Evolutionary conservation across 2,329 filamentous ascomycete species (phyloP), one percentile per base, ranked within the genome.

Genomic region (Pseudogymnoascus sp.): DNA sequence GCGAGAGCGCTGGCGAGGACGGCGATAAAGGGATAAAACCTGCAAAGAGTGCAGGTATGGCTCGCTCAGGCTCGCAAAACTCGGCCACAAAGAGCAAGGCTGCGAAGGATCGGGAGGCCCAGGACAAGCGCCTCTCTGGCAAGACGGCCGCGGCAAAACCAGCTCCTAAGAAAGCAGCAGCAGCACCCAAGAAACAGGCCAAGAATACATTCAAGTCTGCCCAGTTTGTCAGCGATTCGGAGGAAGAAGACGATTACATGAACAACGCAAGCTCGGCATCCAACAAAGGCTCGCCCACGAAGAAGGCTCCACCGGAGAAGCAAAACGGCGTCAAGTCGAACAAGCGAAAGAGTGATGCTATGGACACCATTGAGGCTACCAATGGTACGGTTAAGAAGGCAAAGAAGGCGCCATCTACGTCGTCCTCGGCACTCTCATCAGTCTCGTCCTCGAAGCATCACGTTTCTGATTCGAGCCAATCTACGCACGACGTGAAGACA

Each of bases 11-110:
- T 50, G 74, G 72, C 62, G 79, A 78, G 81, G 66, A 69, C 80
- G 73, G 70, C 72, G 58, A 76, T 66, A 77, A 67, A 63, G 72
- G 62, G 22, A 6, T 32, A 2, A 39, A 58, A 5, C 57, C 57
- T 30, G 60, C 58, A 54, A 72, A 71, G 59, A 66, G 65, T 2
- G 78, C 81, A 64, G 70, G 69, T 47, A 79, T 79, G 78, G 74
- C 76, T 6, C 74, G 80, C 62, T 79, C 80, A 7, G 74, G 73
- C 30, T 84, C 82, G 1, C 80, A 81, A 64, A 74, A 79, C n/a
- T 69, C 77, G 16, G 72, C 75, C 4, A 65, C 73, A 3, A 84
- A 84, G 67, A 68, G 78, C n/a, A 86, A 85, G 75, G 86, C 86
- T 70, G 66, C 74, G 16, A 77, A 73, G 59, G 78, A 79, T 28